These are phyloP conservation scores for Mycena belliarum DNA, from an alignment of 768 basidiomycete genomes.

Conservation along the genomic window DNA sequence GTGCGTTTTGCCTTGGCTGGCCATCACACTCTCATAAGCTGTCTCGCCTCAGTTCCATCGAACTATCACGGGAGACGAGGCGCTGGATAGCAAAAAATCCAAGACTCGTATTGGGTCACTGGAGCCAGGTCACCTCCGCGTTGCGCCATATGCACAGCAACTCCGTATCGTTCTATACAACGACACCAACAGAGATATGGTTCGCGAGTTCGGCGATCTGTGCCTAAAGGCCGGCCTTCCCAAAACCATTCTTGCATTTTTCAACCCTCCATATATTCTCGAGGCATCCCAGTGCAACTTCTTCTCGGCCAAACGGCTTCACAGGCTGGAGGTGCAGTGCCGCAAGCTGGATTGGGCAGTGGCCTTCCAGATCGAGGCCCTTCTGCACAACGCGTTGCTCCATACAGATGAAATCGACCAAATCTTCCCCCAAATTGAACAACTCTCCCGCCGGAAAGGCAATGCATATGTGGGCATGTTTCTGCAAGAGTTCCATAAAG, in stretches of 20 bases:
- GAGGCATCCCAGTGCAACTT: slow-evolving; percentile 52
- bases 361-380: slow-evolving; percentile 76
- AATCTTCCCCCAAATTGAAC: slow-evolving; percentile 45
- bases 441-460: slow-evolving; percentile 34
- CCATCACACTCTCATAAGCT: no score
- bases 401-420: slow-evolving; percentile 57
- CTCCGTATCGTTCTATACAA: slow-evolving; percentile 63
- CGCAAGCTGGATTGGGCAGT: slow-evolving; percentile 58
- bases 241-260: slow-evolving; percentile 34
- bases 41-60: slow-evolving; percentile 45
- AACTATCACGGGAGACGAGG: slow-evolving; percentile 42
- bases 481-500: slow-evolving; percentile 56
- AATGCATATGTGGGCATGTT: slow-evolving; percentile 42
- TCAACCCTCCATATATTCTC: slow-evolving; percentile 38
- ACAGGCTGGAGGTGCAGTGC: slow-evolving; percentile 45
- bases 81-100: slow-evolving; percentile 44
- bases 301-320: slow-evolving; percentile 50
- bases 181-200: slow-evolving; percentile 43
- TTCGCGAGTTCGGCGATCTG: slow-evolving; percentile 52
- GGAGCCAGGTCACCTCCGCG: slow-evolving; percentile 54
- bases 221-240: slow-evolving; percentile 51
- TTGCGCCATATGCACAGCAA: slow-evolving; percentile 74
- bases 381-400: slow-evolving; percentile 63
- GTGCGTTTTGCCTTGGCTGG: no score
- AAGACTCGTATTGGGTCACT: slow-evolving; percentile 61